Evolutionary conservation across 2,329 filamentous ascomycete genomes (phyloP).

Genomic region (Fusarium sterilihyphosum): DNA sequence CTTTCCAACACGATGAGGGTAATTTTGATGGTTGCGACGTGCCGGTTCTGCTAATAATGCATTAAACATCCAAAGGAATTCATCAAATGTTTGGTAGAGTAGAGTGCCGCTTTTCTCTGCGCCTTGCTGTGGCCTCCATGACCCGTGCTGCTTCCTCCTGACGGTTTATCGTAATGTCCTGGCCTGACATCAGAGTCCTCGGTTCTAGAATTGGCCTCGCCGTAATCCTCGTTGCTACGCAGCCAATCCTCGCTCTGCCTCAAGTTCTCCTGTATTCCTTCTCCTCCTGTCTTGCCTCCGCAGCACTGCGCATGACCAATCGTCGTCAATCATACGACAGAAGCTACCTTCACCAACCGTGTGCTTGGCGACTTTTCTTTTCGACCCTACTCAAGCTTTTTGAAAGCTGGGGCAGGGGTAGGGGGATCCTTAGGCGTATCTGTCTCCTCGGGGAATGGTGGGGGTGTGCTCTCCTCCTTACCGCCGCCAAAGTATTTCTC

Average conservation of each 20-base stretch:
- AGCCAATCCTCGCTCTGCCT: conserved; percentile 35
- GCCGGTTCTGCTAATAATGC: conserved; percentile 34
- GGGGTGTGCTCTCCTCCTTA: conserved; percentile 66
- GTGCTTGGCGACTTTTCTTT: neutral
- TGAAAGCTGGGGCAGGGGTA: conserved; percentile 53
- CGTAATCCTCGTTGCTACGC: conserved; percentile 10
- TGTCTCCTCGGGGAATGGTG: conserved; percentile 61
- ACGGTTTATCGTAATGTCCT: conserved; percentile 3
- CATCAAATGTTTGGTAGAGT: conserved; percentile 42
- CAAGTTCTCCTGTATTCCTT: conserved; percentile 35
- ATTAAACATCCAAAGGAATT: conserved; percentile 39
- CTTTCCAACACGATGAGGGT: conserved; percentile 30
- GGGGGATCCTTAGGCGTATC: conserved; percentile 51
- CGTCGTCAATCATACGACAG: neutral
- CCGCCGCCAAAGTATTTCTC: conserved; percentile 87
- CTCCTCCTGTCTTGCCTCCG: conserved; percentile 15
- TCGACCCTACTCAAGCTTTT: conserved; percentile 40
- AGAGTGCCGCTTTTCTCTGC: conserved; percentile 41
- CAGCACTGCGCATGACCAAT: neutral
- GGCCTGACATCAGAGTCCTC: neutral
- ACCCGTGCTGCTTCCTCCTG: conserved; percentile 6
- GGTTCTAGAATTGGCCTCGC: conserved; percentile 5
- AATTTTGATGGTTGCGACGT: conserved; percentile 7
- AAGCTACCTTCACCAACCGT: neutral
- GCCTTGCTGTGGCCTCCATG: conserved; percentile 25